These are phyloP conservation scores for Castanea mollissima DNA, from an alignment of 306 rosid species.

Conservation along the genomic window DNA sequence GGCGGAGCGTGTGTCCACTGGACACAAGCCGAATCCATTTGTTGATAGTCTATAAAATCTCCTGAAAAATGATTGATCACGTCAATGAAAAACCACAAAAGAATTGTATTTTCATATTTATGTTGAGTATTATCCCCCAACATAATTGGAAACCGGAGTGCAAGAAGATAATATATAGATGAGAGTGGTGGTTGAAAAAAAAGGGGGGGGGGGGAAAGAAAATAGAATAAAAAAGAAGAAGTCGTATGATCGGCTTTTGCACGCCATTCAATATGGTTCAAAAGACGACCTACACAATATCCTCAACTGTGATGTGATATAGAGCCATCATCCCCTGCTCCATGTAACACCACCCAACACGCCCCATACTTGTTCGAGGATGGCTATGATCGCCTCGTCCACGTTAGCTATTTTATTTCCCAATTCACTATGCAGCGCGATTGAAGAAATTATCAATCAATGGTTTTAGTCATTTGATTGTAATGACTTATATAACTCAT, in stretches of 20 bases:
- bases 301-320: not conserved
- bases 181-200: not conserved
- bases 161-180: not conserved
- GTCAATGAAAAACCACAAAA: no score
- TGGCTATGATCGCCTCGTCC: not conserved
- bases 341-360: not conserved
- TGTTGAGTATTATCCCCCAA: no score
- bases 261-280: slow-evolving; percentile 43
- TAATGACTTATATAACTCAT: no score
- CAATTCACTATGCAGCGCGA: no score
- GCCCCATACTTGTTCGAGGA: not conserved
- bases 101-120: no score
- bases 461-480: no score
- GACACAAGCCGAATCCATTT: no score
- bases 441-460: no score
- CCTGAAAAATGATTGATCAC: no score
- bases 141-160: not conserved
- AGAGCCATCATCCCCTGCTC: slow-evolving; percentile 14
- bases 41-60: no score
- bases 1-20: no score
- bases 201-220: not conserved
- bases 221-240: not conserved
- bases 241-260: slow-evolving; percentile 45
- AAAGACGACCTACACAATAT: slow-evolving; percentile 11
- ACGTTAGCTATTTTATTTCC: no score